Evolutionary conservation across 177 flowering plant genomes (phyloP).

Genomic region (Tripterygium wilfordii): DNA sequence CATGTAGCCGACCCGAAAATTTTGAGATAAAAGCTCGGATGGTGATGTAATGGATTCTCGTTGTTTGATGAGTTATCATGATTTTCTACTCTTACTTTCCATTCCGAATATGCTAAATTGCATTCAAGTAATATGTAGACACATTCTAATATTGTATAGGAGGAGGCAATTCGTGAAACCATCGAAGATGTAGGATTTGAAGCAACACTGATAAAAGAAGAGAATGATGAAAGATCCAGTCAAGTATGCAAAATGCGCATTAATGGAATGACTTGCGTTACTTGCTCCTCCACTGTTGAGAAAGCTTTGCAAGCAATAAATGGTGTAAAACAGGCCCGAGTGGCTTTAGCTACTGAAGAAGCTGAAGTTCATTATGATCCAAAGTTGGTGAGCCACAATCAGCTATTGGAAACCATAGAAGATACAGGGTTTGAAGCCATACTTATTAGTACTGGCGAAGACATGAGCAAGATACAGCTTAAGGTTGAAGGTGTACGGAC

Average conservation of each 20-base stretch:
- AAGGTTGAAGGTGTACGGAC: conserved; percentile 50
- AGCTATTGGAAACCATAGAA: conserved; percentile 45
- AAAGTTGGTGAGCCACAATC: conserved; percentile 24
- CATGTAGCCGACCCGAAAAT: too few relatives aligned
- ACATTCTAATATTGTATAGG: conserved; percentile 25
- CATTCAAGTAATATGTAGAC: neutral
- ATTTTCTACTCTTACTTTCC: too few relatives aligned
- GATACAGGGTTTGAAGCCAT: conserved; percentile 65
- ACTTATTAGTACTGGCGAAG: conserved; percentile 61
- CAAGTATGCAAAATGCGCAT: conserved; percentile 52
- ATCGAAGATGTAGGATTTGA: conserved; percentile 78
- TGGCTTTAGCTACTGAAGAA: conserved; percentile 78
- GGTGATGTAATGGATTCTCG: too few relatives aligned
- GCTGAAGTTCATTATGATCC: conserved; percentile 70
- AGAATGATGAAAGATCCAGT: conserved; percentile 22
- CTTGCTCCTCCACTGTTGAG: conserved; percentile 68
- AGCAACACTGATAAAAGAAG: conserved; percentile 45
- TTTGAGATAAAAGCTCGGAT: too few relatives aligned
- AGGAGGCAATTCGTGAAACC: conserved; percentile 61
- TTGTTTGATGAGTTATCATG: too few relatives aligned
- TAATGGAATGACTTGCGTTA: conserved; percentile 80
- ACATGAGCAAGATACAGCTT: conserved; percentile 45
- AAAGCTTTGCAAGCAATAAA: conserved; percentile 32
- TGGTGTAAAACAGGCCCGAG: conserved; percentile 62
- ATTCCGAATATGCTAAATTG: neutral